Conservation (phyloP, 2,329 filamentous ascomycete genomes). For the Cordyceps pruinosa region DNA sequence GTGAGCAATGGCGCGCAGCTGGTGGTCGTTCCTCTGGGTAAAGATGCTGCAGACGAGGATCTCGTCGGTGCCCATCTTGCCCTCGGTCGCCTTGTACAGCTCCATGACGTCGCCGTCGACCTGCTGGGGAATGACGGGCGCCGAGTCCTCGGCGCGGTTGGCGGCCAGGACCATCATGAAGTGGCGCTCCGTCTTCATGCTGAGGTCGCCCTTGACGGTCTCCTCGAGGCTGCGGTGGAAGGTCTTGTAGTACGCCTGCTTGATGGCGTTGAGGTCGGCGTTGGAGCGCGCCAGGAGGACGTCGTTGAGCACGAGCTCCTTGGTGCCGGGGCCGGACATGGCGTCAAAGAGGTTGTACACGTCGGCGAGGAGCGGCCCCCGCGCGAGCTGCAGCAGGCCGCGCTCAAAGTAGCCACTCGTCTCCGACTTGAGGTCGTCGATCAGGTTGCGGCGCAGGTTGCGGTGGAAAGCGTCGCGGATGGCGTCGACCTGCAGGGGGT, state of each 20-base stretch:
- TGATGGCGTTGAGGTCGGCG: conserved; percentile 83
- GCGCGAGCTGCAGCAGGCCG: conserved; percentile 66
- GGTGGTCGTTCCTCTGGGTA: conserved; percentile 66
- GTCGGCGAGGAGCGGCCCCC: conserved; percentile 75
- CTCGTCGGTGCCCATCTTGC: conserved; percentile 65
- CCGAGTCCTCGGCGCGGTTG: conserved; percentile 68
- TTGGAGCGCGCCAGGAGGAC: conserved; percentile 77
- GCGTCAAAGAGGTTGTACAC: conserved; percentile 63
- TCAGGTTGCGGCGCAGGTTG: conserved; percentile 58
- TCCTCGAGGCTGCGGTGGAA: conserved; percentile 61
- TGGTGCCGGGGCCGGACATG: conserved; percentile 75
- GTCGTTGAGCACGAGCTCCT: conserved; percentile 80
- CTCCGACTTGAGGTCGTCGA: conserved; percentile 71
- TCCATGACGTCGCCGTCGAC: conserved; percentile 70
- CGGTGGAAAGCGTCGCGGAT: conserved; percentile 61
- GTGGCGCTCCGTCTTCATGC: conserved; percentile 76
- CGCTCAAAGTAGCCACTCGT: conserved; percentile 67
- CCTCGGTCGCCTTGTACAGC: conserved; percentile 72
- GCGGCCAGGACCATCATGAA: conserved; percentile 77
- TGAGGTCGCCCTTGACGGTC: conserved; percentile 72
- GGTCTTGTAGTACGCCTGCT: conserved; percentile 62
- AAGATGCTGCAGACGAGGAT: conserved; percentile 74
- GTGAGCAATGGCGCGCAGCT: conserved; percentile 74
- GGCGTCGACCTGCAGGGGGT: conserved; percentile 68
- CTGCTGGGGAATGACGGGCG: conserved; percentile 64